These are phyloP conservation scores for Cardiospermum halicacabum DNA, from an alignment of 345 rosid species.

Conservation along the genomic window DNA sequence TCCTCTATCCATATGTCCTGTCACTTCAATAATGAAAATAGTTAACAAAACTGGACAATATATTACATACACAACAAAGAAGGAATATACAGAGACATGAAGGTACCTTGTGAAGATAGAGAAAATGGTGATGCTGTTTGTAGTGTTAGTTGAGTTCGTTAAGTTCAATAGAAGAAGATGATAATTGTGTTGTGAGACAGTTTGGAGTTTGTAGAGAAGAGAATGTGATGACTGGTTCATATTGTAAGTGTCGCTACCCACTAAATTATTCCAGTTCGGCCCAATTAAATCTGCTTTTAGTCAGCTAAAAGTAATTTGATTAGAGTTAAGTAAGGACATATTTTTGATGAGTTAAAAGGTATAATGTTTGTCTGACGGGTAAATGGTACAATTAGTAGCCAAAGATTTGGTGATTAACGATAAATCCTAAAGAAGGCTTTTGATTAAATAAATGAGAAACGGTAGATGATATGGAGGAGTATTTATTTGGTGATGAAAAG, in stretches of 20 bases:
- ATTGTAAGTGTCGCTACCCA: conserved; percentile 29
- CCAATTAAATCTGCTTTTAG: no score
- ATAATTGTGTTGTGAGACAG: conserved; percentile 2
- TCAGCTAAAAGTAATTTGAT: no score
- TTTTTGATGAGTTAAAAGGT: no score
- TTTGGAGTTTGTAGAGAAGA: neutral
- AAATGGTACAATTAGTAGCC: neutral
- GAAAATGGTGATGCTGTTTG: neutral
- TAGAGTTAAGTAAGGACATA: no score
- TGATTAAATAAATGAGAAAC: neutral
- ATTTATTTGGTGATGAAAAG: neutral
- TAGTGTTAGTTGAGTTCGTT: conserved; percentile 8
- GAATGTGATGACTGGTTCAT: conserved; percentile 21
- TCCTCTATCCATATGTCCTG: conserved; percentile 38
- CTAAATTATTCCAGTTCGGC: conserved; percentile 1
- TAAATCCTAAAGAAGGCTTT: neutral
- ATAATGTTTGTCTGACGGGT: neutral
- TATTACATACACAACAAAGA: neutral
- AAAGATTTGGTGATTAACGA: neutral
- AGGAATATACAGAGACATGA: neutral
- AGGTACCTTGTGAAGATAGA: conserved; percentile 11
- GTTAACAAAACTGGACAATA: neutral
- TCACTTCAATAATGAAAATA: conserved; percentile 6
- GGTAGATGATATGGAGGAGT: neutral
- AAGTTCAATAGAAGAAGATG: neutral